Conservation (phyloP, 2,329 filamentous ascomycete species). For the Cucurbitaria berberidis region DNA sequence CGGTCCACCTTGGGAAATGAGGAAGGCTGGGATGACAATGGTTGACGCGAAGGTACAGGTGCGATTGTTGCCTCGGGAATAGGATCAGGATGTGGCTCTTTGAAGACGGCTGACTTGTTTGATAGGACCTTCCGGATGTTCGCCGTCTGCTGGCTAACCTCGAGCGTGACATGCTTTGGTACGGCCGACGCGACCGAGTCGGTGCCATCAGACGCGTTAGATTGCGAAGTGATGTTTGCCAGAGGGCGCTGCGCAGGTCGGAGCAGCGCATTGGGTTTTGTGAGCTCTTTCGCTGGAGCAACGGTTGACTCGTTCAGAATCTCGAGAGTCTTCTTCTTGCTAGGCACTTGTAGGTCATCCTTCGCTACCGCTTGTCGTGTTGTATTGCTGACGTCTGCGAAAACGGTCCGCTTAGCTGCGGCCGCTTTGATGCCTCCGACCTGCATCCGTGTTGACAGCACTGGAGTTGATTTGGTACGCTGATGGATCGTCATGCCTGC, state of each 20-base stretch:
- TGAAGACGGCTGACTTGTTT: conserved; percentile 63
- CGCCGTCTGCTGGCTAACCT: conserved; percentile 40
- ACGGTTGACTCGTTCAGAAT: conserved; percentile 41
- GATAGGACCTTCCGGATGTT: conserved; percentile 56
- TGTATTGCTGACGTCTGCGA: conserved; percentile 82
- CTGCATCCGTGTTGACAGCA: conserved; percentile 62
- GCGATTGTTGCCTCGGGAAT: conserved; percentile 19
- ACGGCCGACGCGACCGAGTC: conserved; percentile 25
- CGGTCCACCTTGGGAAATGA: conserved; percentile 32
- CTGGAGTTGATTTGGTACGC: conserved; percentile 79
- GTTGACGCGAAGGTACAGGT: conserved; percentile 28
- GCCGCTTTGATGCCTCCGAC: conserved; percentile 66
- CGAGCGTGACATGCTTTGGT: conserved; percentile 31
- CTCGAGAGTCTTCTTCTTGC: conserved; percentile 48
- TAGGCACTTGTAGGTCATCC: conserved; percentile 62
- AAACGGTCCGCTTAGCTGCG: conserved; percentile 75
- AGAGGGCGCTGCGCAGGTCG: conserved; percentile 69
- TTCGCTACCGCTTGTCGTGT: conserved; percentile 51
- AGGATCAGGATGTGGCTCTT: conserved; percentile 50
- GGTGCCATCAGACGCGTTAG: conserved; percentile 20
- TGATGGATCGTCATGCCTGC: conserved; percentile 68
- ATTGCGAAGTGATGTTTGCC: conserved; percentile 30
- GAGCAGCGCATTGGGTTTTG: conserved; percentile 55
- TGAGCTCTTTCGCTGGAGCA: conserved; percentile 44
- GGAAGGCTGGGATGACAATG: conserved; percentile 28